Percentiles rank a stretch among this genome's conserved stretches.
Evolutionary conservation across 2,329 filamentous ascomycete genomes (phyloP).

Genomic region (Neonectria magnoliae): DNA sequence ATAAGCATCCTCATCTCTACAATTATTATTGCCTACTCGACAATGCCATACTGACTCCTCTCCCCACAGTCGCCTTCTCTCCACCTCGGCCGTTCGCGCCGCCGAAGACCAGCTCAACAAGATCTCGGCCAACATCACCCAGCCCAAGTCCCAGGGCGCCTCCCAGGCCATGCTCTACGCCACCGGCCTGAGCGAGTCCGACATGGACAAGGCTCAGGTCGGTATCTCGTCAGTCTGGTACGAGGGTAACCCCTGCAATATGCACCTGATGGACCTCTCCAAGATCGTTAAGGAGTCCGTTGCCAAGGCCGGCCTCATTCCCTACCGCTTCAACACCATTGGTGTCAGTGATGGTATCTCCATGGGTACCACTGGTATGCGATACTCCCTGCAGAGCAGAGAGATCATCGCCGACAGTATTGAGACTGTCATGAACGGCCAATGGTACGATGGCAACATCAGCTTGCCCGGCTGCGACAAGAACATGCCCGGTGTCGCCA

Average conservation of each 20-base stretch:
- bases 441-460: constrained; percentile 99
- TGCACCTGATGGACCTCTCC: constrained; percentile 94
- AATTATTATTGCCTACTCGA: not conserved
- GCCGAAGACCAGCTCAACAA: constrained; percentile 77
- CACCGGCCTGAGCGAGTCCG: constrained; percentile 84
- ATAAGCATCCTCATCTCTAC: not conserved
- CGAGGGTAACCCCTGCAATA: constrained; percentile 98
- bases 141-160: constrained; percentile 97
- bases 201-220: constrained; percentile 96
- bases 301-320: constrained; percentile 78
- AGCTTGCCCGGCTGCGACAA: constrained; percentile 98
- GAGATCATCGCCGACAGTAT: constrained; percentile 98
- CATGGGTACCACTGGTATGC: constrained; percentile 98
- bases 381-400: constrained; percentile 91
- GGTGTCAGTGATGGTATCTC: constrained; percentile 97
- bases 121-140: constrained; percentile 85
- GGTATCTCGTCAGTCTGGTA: constrained; percentile 99
- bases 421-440: constrained; percentile 98
- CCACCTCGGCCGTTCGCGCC: constrained; percentile 58
- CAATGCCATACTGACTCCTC: constrained; percentile 16
- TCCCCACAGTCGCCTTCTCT: constrained; percentile 58
- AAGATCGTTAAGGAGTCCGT: constrained; percentile 73
- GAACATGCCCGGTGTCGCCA: constrained; percentile 96
- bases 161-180: constrained; percentile 99
- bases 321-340: constrained; percentile 99